Conservation (phyloP, 129 eudicot species). For the Daucus carota region DH1_v3.0 NC_030387.2:272501-273000, state of each 20-base stretch:
- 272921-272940: background rate
- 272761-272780: background rate
- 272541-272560: too few species aligned
- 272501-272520: background rate
- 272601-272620: background rate
- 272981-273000: too few species aligned
- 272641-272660: background rate
- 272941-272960: background rate
- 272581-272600: too few species aligned
- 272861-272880: too few species aligned
- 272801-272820: background rate
- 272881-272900: too few species aligned
- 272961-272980: too few species aligned
- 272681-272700: background rate
- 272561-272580: too few species aligned
- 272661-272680: background rate
- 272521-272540: background rate
- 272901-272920: background rate
- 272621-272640: background rate
- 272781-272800: background rate
- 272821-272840: background rate
- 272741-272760: background rate
- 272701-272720: background rate
- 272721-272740: conserved; percentile 5
- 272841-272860: background rate